phyloP scores from a whole-genome alignment of 495 filamentous ascomycete species.

The Halenospora varia region DNA sequence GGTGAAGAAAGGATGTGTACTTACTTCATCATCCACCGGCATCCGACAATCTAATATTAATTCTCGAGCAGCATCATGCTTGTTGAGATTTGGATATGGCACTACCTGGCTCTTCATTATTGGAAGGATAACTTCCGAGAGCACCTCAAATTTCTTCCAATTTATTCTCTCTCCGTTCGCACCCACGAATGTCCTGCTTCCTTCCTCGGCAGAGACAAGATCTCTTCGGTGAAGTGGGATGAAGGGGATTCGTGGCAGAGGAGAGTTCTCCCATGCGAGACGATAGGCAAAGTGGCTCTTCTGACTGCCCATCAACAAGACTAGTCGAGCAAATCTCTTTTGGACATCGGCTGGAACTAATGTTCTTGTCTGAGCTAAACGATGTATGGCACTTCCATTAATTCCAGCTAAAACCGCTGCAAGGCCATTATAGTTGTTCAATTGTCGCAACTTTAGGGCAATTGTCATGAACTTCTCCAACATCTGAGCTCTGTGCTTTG shows the following conservation, averaged over 20 bases:
- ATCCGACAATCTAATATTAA: constrained; percentile 61
- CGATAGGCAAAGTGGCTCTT: constrained; percentile 93
- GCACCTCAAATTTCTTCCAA: constrained; percentile 97
- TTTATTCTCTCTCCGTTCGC: constrained; percentile 76
- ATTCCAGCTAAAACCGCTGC: constrained; percentile 92
- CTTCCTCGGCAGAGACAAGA: constrained; percentile 86
- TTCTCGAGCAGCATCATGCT: constrained; percentile 61
- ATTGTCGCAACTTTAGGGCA: constrained; percentile 74
- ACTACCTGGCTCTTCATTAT: constrained; percentile 87
- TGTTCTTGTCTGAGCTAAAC: constrained; percentile 76
- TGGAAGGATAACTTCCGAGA: constrained; percentile 85
- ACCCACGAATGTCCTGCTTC: constrained; percentile 82
- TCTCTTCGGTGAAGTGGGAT: constrained; percentile 88
- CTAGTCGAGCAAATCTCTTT: constrained; percentile 82
- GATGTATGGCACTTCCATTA: constrained; percentile 80
- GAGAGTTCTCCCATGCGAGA: constrained; percentile 93
- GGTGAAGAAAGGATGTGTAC: neutral
- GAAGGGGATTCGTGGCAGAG: constrained; percentile 85
- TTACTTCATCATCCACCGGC: constrained; percentile 26
- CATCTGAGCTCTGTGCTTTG: constrained; percentile 86
- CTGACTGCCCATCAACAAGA: constrained; percentile 87
- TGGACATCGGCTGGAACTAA: constrained; percentile 65
- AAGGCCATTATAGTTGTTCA: constrained; percentile 96
- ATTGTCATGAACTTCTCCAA: constrained; percentile 93
- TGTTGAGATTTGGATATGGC: constrained; percentile 68